A percentile compares a stretch with the other conserved stretches of the same genome.
phyloP scores from a whole-genome alignment of 768 basidiomycete genomes.

The Boletus rubropictus region DNA sequence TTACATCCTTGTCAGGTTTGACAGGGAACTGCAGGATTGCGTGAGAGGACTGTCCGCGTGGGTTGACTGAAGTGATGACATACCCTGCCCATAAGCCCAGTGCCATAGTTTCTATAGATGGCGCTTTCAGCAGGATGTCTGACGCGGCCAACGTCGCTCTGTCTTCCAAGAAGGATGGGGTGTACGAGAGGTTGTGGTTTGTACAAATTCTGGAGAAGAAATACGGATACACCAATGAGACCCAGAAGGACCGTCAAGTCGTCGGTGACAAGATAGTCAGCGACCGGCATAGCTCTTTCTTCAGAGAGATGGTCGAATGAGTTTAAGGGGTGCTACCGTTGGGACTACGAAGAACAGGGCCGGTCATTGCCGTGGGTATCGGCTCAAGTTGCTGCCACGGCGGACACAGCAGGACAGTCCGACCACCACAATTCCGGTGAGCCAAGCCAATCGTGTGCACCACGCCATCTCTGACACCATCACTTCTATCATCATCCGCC shows the following conservation, averaged over 20 bases:
- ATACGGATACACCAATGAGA: conserved; percentile 69
- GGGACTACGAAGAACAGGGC: neutral
- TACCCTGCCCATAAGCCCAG: conserved; percentile 76
- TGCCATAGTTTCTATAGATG: conserved; percentile 86
- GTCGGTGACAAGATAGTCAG: conserved; percentile 66
- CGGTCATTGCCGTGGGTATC: conserved; percentile 9
- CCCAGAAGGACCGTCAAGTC: conserved; percentile 74
- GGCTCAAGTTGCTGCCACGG: too few species aligned
- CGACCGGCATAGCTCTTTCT: conserved; percentile 35
- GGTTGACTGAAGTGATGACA: conserved; percentile 24
- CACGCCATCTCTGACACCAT: too few species aligned
- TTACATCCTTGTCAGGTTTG: conserved; percentile 65
- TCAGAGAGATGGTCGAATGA: too few species aligned
- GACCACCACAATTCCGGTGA: too few species aligned
- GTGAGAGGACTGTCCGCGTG: neutral
- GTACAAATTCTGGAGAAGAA: conserved; percentile 72
- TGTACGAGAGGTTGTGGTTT: conserved; percentile 84
- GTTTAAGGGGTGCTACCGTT: neutral
- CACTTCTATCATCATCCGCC: too few species aligned
- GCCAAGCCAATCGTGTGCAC: too few species aligned
- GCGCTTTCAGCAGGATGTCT: conserved; percentile 79
- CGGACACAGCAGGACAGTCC: too few species aligned
- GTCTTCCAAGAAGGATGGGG: conserved; percentile 87
- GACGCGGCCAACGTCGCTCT: conserved; percentile 83
- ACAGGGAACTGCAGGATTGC: conserved; percentile 54